These are phyloP conservation scores for Kazachstania viticola DNA, from an alignment of 805 yeast genomes.

Conservation along the genomic window DNA sequence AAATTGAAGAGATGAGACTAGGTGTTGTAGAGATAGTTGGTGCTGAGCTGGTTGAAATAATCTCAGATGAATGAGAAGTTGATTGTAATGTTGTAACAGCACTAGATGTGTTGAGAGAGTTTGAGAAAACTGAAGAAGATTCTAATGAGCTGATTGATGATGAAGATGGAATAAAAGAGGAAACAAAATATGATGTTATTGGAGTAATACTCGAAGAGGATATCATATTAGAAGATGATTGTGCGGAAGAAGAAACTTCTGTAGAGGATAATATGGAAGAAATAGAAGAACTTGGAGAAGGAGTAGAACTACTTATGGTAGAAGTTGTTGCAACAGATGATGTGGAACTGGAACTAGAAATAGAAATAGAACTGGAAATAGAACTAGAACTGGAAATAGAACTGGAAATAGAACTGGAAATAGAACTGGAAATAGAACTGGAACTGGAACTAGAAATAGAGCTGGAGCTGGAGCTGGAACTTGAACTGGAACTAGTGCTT, in stretches of 20 bases:
- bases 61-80: too few species aligned
- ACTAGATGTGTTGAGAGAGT: too few species aligned
- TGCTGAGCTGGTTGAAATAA: too few species aligned
- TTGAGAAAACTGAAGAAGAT: too few species aligned
- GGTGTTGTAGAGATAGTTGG: too few species aligned
- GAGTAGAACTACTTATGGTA: neutral
- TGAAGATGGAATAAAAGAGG: neutral
- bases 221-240: constrained; percentile 1
- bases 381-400: constrained; percentile 1
- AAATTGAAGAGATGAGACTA: too few species aligned
- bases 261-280: neutral
- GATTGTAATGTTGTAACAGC: too few species aligned
- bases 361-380: constrained; percentile 5
- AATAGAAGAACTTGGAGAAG: neutral
- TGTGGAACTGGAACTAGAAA: constrained; percentile 5
- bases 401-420: constrained; percentile 7
- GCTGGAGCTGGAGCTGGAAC: constrained; percentile 9
- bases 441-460: constrained; percentile 9
- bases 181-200: neutral
- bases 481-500: neutral
- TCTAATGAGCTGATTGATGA: neutral
- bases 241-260: neutral
- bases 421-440: constrained; percentile 6
- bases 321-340: neutral
- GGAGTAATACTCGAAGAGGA: neutral